Base-by-base conservation (phyloP, 2,329 filamentous ascomycete species). In the Septoria linicola region DNA sequence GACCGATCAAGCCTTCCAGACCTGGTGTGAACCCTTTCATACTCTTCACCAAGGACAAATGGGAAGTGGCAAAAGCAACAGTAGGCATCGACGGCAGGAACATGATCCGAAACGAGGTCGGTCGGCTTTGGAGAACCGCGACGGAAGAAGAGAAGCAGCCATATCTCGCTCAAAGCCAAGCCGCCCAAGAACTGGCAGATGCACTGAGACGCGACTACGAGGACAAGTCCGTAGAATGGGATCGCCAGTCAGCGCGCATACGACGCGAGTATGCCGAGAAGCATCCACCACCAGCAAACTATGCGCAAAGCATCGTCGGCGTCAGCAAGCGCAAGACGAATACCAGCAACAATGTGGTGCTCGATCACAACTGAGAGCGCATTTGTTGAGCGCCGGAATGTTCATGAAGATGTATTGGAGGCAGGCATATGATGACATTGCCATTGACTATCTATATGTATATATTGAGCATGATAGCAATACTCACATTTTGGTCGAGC, bases 51-150 rank as follows among this genome's bases (percentile, higher is more conserved):
- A 95, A 90, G 60, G 84, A 83, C 63, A 77, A 80, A 57, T 86
- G 82, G 82, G 73, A 77, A 37, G 73, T 74, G 32, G 80, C 79
- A 59, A 84, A 83, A 64, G 71, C 79, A 3, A 35, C 37, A 63
- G 87, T 85, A 63, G 78, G 80, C 49, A 95, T 89, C 61, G 80
- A 79, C 2, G 73, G 77, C 2, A 77, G 81, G 35, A 79, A 84
- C 63, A 89, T 95, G 64, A 87, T 97, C 49, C 87, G 93, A 27
- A 81, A 84, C 43, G 89, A 90, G 67, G 82, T 93, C 8, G 91
- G 91, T 21, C 85, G 87, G 66, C 91, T 93, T 84, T 99, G 93
- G 93, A 88, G 87, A 61, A 86, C 88, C 42, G 83, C 88, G 0
- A 72, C 78, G 1, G 76, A 82, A 4, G 87, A 87, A 37, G 80